A percentile compares a stretch with the other conserved stretches of the same genome.
These are phyloP conservation scores for Leccinum ochraceum DNA, from an alignment of 768 basidiomycete species.

Conservation along the genomic window DNA sequence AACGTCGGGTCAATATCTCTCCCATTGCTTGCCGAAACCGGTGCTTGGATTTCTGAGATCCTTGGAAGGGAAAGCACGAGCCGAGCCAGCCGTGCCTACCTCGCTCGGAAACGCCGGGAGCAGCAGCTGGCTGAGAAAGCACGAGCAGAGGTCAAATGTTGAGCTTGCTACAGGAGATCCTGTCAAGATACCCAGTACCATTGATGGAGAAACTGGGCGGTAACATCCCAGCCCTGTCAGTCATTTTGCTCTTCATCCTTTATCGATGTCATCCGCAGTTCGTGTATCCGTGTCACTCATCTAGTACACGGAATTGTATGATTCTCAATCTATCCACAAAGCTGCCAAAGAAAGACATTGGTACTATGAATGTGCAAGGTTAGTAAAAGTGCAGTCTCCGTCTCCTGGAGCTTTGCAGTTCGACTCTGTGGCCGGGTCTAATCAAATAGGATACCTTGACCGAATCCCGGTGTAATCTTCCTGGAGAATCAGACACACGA, in stretches of 20 bases:
- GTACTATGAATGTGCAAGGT: not conserved
- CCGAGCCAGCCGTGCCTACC: no score
- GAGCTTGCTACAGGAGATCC: no score
- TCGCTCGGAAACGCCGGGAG: no score
- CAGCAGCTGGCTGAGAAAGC: no score
- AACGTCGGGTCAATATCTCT: no score
- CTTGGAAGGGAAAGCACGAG: no score
- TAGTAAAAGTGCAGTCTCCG: not conserved
- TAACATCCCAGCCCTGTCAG: not conserved
- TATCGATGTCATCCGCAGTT: not conserved
- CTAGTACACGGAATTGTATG: not conserved
- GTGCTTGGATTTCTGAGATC: no score
- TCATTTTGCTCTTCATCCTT: not conserved
- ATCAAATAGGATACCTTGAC: not conserved
- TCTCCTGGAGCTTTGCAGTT: not conserved
- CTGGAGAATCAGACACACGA: not conserved
- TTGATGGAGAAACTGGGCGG: no score
- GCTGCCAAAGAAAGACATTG: not conserved
- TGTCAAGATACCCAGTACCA: no score
- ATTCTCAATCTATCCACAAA: not conserved
- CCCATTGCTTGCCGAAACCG: no score
- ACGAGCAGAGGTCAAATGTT: no score
- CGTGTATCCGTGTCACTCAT: not conserved
- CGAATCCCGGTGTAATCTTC: no score
- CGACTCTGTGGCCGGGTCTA: not conserved